phyloP scores from a whole-genome alignment of 2,329 filamentous ascomycete genomes.

The Ophiostoma triangulosporum region DNA sequence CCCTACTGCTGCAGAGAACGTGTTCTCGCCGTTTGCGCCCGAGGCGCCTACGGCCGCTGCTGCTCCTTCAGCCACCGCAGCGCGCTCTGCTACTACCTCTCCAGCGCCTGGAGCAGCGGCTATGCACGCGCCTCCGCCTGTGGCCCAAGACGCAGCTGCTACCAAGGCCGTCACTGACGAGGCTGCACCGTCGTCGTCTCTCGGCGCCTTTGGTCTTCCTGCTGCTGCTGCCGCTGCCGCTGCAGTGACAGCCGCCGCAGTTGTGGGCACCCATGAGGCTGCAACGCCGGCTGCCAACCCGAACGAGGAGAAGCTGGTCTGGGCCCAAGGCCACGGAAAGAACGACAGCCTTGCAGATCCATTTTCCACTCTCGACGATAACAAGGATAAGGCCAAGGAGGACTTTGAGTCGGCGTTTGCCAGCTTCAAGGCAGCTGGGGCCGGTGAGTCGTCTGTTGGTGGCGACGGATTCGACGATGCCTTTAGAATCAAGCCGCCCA shows the following conservation, averaged over 20 bases:
- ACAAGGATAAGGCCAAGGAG: conserved; percentile 46
- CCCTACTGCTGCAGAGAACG: not conserved
- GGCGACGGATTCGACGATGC: not conserved
- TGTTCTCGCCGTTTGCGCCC: not conserved
- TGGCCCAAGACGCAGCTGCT: not conserved
- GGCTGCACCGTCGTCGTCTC: not conserved
- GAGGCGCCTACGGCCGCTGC: not conserved
- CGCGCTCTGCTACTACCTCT: not conserved
- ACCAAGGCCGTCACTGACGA: not conserved
- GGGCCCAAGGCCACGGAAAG: conserved; percentile 13
- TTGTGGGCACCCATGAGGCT: not conserved
- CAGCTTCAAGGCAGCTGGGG: conserved; percentile 42
- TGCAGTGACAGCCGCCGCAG: not conserved
- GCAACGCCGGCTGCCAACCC: conserved; percentile 1
- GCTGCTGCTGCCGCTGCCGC: not conserved
- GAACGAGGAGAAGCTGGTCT: conserved; percentile 5
- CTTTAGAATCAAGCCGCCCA: conserved; percentile 6
- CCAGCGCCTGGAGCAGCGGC: not conserved
- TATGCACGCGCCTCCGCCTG: not conserved
- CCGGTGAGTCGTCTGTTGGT: not conserved
- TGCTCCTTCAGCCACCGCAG: not conserved
- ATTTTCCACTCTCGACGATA: conserved; percentile 37
- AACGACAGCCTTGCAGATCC: conserved; percentile 28
- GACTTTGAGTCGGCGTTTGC: conserved; percentile 82
- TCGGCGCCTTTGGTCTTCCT: not conserved